Percentiles rank a stretch among this genome's conserved stretches.
Evolutionary conservation across 345 rosid species (phyloP).

Genomic region (Gossypium longicalyx): DNA sequence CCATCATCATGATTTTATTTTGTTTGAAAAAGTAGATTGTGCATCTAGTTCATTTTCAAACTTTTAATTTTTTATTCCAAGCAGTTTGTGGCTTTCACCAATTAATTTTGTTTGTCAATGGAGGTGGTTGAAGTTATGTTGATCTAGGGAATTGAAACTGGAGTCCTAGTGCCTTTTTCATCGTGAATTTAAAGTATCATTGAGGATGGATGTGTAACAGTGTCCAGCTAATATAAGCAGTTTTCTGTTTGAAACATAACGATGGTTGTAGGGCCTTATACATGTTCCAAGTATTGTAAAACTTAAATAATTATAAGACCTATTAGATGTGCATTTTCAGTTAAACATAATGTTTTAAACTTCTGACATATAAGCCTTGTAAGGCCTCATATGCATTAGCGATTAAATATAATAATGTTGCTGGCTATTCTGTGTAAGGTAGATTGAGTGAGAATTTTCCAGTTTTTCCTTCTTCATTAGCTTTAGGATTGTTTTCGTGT

Average conservation of each 20-base stretch:
- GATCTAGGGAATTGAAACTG: background rate
- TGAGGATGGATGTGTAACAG: background rate
- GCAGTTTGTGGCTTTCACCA: slow-evolving; percentile 1
- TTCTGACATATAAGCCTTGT: background rate
- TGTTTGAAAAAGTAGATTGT: background rate
- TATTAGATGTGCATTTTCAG: background rate
- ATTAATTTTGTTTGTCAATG: background rate
- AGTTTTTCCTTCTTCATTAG: background rate
- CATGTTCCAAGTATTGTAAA: background rate
- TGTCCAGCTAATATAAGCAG: background rate
- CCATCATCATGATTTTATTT: background rate
- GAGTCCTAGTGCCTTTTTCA: background rate
- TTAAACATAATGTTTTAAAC: background rate
- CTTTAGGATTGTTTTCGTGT: slow-evolving; percentile 6
- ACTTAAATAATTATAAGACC: background rate
- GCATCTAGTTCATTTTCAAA: slow-evolving; percentile 7
- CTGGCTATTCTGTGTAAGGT: background rate
- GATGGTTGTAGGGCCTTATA: background rate
- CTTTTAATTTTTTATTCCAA: background rate
- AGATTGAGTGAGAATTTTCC: background rate
- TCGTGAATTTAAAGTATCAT: background rate
- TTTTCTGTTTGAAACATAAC: background rate
- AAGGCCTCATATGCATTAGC: background rate
- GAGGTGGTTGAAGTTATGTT: background rate
- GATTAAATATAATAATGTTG: background rate